Evolutionary conservation across 176 grass and related monocot genomes (phyloP).

Genomic region (Rhynchospora breviuscula): DNA sequence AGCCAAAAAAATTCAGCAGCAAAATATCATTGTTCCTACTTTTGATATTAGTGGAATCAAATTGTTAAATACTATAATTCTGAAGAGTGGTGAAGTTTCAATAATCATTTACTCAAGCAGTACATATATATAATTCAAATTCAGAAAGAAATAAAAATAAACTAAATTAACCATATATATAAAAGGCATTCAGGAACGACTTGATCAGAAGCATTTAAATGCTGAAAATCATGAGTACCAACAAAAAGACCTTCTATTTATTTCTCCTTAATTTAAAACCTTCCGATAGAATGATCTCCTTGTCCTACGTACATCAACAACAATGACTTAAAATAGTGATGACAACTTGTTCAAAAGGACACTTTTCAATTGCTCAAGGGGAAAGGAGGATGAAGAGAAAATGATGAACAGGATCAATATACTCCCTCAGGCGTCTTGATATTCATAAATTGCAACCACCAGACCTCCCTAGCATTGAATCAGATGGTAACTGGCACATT

Average conservation of each 20-base stretch:
- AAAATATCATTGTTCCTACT: neutral
- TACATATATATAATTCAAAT: neutral
- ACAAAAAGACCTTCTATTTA: neutral
- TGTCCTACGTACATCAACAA: neutral
- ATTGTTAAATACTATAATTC: neutral
- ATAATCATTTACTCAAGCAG: neutral
- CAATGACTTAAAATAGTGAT: neutral
- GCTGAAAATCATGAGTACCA: neutral
- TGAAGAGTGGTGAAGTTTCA: neutral
- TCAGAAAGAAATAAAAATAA: neutral
- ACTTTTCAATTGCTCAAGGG: neutral
- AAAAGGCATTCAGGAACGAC: conserved; percentile 27
- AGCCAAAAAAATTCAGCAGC: neutral
- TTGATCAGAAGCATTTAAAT: neutral
- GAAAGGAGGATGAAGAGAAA: neutral
- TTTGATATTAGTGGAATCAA: neutral
- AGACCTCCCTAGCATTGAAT: neutral
- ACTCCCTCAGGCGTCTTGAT: neutral
- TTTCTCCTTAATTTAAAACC: neutral
- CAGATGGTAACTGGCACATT: neutral
- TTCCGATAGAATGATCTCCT: neutral
- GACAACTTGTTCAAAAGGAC: neutral
- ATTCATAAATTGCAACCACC: neutral
- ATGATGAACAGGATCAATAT: neutral
- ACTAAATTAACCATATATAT: neutral